Conservation (phyloP, 148 eudicot species). For the Polygonum aviculare region DNA sequence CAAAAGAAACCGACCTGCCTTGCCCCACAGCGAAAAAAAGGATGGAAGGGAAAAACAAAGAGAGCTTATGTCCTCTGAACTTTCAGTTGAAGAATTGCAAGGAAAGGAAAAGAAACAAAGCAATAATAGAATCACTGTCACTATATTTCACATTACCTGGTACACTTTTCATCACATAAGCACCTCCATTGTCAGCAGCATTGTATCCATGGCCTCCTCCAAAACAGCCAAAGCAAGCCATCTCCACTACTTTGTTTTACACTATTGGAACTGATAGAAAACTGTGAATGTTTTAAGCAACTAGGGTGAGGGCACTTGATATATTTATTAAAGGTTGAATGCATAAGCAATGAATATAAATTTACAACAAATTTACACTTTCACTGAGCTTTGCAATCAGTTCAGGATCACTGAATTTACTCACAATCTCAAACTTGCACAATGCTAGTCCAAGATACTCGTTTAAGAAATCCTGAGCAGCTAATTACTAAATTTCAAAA, state of each 20-base stretch:
- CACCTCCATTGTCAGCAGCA: constrained; percentile 3
- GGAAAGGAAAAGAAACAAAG: neutral
- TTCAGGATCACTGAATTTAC: neutral
- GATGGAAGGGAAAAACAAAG: neutral
- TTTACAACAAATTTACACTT: neutral
- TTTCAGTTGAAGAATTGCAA: neutral
- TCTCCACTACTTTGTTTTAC: neutral
- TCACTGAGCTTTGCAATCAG: neutral
- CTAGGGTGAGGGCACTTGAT: neutral
- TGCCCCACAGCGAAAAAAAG: neutral
- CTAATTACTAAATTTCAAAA: neutral
- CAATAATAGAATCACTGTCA: neutral
- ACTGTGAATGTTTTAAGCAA: neutral
- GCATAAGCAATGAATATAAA: neutral
- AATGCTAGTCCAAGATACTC: neutral
- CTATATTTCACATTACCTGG: neutral
- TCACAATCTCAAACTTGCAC: neutral
- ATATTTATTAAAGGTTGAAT: neutral
- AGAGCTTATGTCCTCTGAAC: neutral
- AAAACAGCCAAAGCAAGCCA: constrained; percentile 8
- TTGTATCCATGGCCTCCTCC: constrained; percentile 3
- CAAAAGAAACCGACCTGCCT: neutral
- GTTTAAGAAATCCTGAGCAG: neutral
- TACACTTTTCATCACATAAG: neutral
- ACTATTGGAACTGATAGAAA: neutral